These are phyloP conservation scores for Breynia disticha DNA, from an alignment of 441 rosid species.

Conservation along the genomic window DNA sequence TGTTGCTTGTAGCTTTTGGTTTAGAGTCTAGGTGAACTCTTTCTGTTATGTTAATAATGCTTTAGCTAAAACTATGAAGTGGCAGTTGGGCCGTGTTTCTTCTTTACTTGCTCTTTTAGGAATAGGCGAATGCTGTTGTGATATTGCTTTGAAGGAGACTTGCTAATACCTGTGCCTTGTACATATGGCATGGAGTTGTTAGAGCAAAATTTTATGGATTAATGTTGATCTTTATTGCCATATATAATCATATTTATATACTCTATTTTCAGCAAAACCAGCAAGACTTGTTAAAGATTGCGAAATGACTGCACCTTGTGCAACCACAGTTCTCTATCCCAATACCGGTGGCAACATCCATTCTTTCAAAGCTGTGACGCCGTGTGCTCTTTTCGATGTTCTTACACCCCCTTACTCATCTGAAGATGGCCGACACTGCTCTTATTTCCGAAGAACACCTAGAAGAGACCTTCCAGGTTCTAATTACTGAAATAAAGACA, in stretches of 20 bases:
- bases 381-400: slow-evolving; percentile 39
- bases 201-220: neutral
- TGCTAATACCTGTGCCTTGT: neutral
- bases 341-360: slow-evolving; percentile 41
- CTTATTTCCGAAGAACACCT: slow-evolving; percentile 27
- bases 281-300: slow-evolving; percentile 38
- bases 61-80: no score
- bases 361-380: slow-evolving; percentile 33
- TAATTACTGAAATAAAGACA: no score
- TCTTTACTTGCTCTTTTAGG: no score
- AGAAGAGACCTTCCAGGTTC: slow-evolving; percentile 24
- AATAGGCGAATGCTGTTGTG: neutral
- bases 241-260: no score
- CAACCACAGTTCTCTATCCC: slow-evolving; percentile 34
- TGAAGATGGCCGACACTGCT: slow-evolving; percentile 35
- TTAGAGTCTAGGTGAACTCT: no score
- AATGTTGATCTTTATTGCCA: neutral
- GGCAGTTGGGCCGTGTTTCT: no score
- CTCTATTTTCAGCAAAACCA: slow-evolving; percentile 21
- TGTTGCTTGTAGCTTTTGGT: no score
- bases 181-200: neutral
- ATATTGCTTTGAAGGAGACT: neutral
- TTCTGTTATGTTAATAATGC: no score
- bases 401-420: slow-evolving; percentile 37
- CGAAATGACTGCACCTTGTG: slow-evolving; percentile 33